Percentiles rank a stretch among this genome's conserved stretches.
These are phyloP conservation scores for Hemisphaericaspora subhashii DNA, from an alignment of 1,139 yeast species.

Conservation along the genomic window DNA sequence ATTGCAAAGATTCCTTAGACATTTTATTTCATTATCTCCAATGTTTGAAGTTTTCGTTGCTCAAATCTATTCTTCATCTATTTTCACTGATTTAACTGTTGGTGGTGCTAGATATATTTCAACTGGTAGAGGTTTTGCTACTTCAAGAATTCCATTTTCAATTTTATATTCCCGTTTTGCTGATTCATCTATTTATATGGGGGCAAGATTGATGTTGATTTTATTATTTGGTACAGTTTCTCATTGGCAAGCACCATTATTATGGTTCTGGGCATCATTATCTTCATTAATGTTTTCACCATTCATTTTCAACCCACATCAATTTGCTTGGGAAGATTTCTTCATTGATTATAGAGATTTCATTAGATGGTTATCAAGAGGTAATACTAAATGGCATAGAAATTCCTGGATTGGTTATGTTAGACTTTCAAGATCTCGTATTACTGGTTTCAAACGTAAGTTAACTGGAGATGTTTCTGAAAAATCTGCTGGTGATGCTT, in stretches of 20 bases:
- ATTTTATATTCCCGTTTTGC: conserved; percentile 96
- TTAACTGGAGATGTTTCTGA: conserved; percentile 86
- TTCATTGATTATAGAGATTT: conserved; percentile 98
- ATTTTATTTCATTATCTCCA: conserved; percentile 86
- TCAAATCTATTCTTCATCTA: conserved; percentile 92
- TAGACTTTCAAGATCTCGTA: conserved; percentile 91
- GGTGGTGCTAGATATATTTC: conserved; percentile 99
- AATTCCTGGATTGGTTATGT: conserved; percentile 99
- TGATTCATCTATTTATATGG: conserved; percentile 94
- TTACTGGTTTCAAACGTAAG: conserved; percentile 97
- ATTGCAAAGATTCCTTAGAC: conserved; percentile 85
- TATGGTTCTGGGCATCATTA: conserved; percentile 98
- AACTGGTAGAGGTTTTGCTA: conserved; percentile 99
- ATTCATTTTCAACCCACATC: conserved; percentile 96
- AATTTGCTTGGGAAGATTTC: conserved; percentile 98
- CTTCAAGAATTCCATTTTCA: conserved; percentile 96
- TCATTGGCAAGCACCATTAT: conserved; percentile 94
- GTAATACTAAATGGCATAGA: conserved; percentile 98
- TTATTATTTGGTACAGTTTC: conserved; percentile 88
- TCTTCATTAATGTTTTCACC: conserved; percentile 92
- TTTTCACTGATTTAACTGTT: conserved; percentile 87
- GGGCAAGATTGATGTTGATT: conserved; percentile 88
- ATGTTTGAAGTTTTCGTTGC: conserved; percentile 98
- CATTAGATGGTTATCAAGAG: conserved; percentile 98
- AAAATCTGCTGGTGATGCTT: conserved; percentile 90